These are phyloP conservation scores for Monascus purpureus DNA, from an alignment of 495 filamentous ascomycete genomes.

Conservation along the genomic window DNA sequence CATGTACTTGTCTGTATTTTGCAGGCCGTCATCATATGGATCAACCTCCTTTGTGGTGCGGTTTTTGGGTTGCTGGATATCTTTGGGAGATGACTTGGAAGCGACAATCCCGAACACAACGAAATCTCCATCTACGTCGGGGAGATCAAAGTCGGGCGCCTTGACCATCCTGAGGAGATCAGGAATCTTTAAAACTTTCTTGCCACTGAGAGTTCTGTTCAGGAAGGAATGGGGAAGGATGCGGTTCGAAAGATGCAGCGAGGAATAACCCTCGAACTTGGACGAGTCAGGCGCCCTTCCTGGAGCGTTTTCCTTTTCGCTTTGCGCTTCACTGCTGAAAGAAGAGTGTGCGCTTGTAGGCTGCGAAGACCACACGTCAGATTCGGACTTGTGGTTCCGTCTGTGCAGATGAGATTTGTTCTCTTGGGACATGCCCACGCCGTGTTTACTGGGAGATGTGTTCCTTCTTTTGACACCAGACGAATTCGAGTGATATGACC, in stretches of 20 bases:
- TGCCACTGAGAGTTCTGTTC: constrained; percentile 57
- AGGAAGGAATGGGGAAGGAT: constrained; percentile 72
- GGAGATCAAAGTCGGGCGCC: constrained; percentile 70
- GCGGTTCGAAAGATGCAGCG: constrained; percentile 70
- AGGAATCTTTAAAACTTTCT: constrained; percentile 65
- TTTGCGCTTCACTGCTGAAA: constrained; percentile 3
- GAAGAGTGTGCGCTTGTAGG: constrained; percentile 5
- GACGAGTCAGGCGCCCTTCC: constrained; percentile 24
- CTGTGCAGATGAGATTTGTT: constrained; percentile 10
- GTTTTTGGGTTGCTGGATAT: constrained; percentile 43
- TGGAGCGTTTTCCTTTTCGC: constrained; percentile 3
- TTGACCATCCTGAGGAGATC: constrained; percentile 71
- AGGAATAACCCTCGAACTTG: constrained; percentile 73
- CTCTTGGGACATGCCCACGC: constrained; percentile 7
- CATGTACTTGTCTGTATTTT: constrained; percentile 73
- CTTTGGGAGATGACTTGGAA: constrained; percentile 66
- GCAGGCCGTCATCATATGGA: constrained; percentile 39
- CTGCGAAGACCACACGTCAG: constrained; percentile 11
- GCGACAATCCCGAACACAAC: constrained; percentile 80
- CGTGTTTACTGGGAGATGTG: constrained; percentile 33
- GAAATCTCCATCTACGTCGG: constrained; percentile 71
- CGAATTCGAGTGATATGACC: constrained; percentile 19
- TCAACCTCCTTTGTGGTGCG: constrained; percentile 25
- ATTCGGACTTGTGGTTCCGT: constrained; percentile 17
- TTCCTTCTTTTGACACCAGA: constrained; percentile 33